These are phyloP conservation scores for Nannizziopsis arthrosporioides DNA, from an alignment of 2,329 filamentous ascomycete genomes.

Conservation along the genomic window DNA sequence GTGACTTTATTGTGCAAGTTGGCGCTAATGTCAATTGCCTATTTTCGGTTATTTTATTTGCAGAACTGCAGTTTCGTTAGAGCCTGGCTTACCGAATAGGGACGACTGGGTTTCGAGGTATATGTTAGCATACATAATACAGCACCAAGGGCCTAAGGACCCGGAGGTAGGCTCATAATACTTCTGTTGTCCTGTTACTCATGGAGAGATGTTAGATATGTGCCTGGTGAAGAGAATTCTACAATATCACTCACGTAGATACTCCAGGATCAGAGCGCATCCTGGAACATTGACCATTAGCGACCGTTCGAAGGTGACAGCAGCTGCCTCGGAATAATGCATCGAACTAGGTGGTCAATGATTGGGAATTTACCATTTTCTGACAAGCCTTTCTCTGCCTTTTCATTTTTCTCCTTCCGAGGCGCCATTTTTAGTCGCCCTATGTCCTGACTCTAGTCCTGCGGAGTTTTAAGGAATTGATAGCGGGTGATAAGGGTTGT, in stretches of 20 bases:
- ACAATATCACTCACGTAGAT: conserved; percentile 35
- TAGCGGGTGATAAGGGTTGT: neutral
- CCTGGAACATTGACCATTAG: conserved; percentile 19
- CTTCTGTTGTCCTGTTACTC: conserved; percentile 39
- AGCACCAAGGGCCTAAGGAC: neutral
- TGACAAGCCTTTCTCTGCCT: conserved; percentile 14
- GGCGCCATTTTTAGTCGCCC: conserved; percentile 25
- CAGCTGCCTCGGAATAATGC: neutral
- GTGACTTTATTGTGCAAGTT: conserved; percentile 52
- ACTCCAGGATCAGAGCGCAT: conserved; percentile 37
- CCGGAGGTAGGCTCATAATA: conserved; percentile 19
- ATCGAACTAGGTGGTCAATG: neutral
- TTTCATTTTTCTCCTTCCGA: conserved; percentile 29
- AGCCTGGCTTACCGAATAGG: conserved; percentile 39
- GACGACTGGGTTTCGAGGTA: conserved; percentile 31
- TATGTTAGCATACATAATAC: neutral
- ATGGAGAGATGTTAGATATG: neutral
- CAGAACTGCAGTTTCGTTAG: neutral
- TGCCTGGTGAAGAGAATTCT: neutral
- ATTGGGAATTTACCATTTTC: conserved; percentile 23
- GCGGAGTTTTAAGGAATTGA: neutral
- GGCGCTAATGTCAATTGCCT: conserved; percentile 47
- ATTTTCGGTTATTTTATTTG: neutral
- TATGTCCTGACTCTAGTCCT: too few relatives aligned
- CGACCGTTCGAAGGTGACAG: neutral